phyloP scores from a whole-genome alignment of 441 rosid genomes.

The Erysimum cheiri region DNA sequence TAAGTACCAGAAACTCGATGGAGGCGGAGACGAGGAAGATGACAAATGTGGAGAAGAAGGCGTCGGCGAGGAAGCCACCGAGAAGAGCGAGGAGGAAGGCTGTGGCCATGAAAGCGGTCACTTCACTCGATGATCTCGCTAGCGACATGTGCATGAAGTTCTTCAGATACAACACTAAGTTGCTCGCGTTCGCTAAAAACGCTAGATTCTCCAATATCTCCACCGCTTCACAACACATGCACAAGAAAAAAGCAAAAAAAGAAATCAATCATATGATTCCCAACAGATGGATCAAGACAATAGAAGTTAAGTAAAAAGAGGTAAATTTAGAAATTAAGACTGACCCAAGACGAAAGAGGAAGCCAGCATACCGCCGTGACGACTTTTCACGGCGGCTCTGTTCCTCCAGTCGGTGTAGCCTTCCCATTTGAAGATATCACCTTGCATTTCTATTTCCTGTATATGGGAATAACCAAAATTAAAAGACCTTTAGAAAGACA shows the following conservation, averaged over 20 bases:
- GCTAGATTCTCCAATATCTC: conserved; percentile 94
- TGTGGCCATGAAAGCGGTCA: conserved; percentile 96
- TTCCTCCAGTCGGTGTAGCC: conserved; percentile 88
- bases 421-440: conserved; percentile 54
- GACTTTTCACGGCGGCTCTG: conserved; percentile 64
- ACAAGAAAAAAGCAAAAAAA: background rate
- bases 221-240: conserved; percentile 51
- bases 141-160: conserved; percentile 84
- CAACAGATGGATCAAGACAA: background rate
- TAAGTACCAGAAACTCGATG: conserved; percentile 74
- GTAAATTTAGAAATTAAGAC: conserved; percentile 17
- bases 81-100: conserved; percentile 91
- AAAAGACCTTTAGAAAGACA: background rate
- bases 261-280: background rate
- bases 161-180: conserved; percentile 72
- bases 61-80: conserved; percentile 92
- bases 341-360: conserved; percentile 79
- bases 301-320: background rate
- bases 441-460: conserved; percentile 56
- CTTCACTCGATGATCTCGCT: conserved; percentile 75
- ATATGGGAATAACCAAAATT: background rate
- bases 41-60: conserved; percentile 73
- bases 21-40: conserved; percentile 79
- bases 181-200: conserved; percentile 93
- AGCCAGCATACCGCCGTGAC: conserved; percentile 89